Conservation (phyloP, 2,329 filamentous ascomycete species). For the Claviceps arundinis region DNA sequence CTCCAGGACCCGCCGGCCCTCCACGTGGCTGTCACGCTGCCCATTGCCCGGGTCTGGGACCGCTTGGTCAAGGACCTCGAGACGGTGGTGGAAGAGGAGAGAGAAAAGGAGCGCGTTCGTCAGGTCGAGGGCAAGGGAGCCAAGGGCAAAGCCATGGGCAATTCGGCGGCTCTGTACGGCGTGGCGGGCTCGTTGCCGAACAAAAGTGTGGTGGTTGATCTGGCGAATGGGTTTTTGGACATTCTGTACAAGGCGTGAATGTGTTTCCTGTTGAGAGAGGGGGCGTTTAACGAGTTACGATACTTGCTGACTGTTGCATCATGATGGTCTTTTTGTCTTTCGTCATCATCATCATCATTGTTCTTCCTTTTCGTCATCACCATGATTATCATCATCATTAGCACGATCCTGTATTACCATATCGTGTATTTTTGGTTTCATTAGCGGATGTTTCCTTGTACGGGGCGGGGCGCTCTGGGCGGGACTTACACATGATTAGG, state of each 20-base stretch:
- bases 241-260: slow-evolving; percentile 73
- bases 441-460: neutral
- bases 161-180: slow-evolving; percentile 82
- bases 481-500: neutral
- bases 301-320: neutral
- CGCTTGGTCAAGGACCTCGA: slow-evolving; percentile 62
- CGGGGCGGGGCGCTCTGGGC: neutral
- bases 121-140: slow-evolving; percentile 53
- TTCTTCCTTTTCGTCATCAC: neutral
- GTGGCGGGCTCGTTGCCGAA: slow-evolving; percentile 91
- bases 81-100: slow-evolving; percentile 54
- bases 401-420: neutral
- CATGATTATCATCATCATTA: neutral
- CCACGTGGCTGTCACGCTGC: slow-evolving; percentile 85
- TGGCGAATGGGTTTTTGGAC: slow-evolving; percentile 85
- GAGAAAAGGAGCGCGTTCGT: slow-evolving; percentile 66
- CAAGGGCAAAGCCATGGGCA: slow-evolving; percentile 56
- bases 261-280: neutral
- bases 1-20: slow-evolving; percentile 85
- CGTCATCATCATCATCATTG: neutral
- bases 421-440: neutral
- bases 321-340: neutral
- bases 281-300: neutral
- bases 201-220: slow-evolving; percentile 83
- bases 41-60: slow-evolving; percentile 71